These are phyloP conservation scores for Circinella umbellata DNA, from an alignment of 371 early-diverging fungal genomes.

Conservation along the genomic window DNA sequence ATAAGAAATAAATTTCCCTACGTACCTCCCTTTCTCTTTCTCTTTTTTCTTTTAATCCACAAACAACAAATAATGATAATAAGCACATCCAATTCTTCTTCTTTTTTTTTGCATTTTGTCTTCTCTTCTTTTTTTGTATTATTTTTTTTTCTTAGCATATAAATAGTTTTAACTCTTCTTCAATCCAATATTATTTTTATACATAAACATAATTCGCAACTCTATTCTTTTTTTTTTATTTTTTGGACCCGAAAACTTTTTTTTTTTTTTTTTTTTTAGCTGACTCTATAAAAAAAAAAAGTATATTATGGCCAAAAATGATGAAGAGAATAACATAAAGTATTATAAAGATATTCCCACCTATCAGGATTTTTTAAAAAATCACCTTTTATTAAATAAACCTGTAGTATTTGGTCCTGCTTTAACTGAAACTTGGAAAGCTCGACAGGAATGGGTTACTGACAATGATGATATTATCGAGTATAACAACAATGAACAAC, in stretches of 20 bases:
- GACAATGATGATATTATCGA: conserved; percentile 22
- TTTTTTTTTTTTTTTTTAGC: too few species aligned
- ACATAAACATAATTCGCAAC: too few species aligned
- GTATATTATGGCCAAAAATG: neutral
- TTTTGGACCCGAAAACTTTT: too few species aligned
- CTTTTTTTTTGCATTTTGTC: neutral
- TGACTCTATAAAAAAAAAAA: too few species aligned
- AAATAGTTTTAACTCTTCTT: too few species aligned
- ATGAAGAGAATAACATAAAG: neutral
- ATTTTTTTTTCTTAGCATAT: too few species aligned
- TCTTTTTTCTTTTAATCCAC: neutral
- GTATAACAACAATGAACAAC: conserved; percentile 15
- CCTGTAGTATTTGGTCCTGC: conserved; percentile 68
- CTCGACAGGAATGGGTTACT: conserved; percentile 65
- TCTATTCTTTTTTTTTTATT: too few species aligned
- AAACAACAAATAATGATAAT: neutral
- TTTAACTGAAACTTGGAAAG: conserved; percentile 62
- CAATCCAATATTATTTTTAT: too few species aligned
- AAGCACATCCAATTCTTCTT: neutral
- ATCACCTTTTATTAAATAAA: conserved; percentile 59
- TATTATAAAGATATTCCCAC: conserved; percentile 48
- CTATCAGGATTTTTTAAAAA: conserved; percentile 56
- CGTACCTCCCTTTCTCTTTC: neutral
- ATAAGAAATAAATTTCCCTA: conserved; percentile 11
- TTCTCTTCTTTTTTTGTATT: too few species aligned